phyloP scores from a whole-genome alignment of 352 stramenopile species.

The Pythium pyrilobum region DNA sequence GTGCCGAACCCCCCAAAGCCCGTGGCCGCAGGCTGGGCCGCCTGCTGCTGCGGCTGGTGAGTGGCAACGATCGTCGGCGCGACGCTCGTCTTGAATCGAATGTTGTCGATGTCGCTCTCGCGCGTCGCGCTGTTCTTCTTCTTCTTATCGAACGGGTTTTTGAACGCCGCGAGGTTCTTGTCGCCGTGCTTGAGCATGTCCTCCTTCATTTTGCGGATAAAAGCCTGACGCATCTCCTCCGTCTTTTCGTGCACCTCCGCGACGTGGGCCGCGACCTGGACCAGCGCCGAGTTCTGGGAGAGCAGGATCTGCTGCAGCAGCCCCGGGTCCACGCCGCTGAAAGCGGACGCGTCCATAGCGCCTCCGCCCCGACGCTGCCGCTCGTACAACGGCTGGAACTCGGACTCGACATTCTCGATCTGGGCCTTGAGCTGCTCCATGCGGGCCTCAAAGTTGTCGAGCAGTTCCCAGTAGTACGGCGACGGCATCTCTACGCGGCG shows the following conservation, averaged over 20 bases:
- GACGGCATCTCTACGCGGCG: conserved; percentile 75
- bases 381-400: conserved; percentile 53
- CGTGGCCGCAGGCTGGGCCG: conserved; percentile 16
- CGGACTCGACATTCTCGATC: conserved; percentile 66
- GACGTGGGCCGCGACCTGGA: conserved; percentile 69
- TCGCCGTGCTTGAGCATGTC: conserved; percentile 60
- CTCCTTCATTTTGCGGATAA: conserved; percentile 57
- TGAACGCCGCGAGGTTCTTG: conserved; percentile 48
- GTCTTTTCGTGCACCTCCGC: conserved; percentile 73
- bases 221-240: conserved; percentile 64
- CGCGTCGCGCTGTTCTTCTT: conserved; percentile 48
- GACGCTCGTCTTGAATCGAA: conserved; percentile 73
- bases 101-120: conserved; percentile 68
- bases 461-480: conserved; percentile 73
- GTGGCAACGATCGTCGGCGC: conserved; percentile 54
- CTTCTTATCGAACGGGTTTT: conserved; percentile 75
- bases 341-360: conserved; percentile 11
- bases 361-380: conserved; percentile 12
- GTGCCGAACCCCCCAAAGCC: conserved; percentile 32
- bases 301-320: conserved; percentile 70
- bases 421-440: conserved; percentile 70
- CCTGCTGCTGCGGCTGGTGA: conserved; percentile 10
- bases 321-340: conserved; percentile 21
- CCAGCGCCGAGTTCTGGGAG: conserved; percentile 69
- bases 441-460: conserved; percentile 63